Base-by-base conservation (phyloP, 2,329 filamentous ascomycete genomes). In the Alternaria sp. region DNA sequence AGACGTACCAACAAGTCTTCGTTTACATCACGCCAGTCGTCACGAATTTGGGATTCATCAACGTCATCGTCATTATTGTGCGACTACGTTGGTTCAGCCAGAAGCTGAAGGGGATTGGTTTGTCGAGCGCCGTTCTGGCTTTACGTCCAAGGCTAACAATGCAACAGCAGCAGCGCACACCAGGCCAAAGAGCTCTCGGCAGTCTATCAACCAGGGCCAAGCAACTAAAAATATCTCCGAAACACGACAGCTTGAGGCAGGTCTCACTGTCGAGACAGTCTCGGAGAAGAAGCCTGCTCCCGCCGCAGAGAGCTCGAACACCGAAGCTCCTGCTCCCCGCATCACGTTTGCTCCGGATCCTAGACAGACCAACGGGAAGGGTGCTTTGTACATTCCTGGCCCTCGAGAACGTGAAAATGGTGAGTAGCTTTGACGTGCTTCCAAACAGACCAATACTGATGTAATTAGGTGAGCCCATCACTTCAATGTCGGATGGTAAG, bases 81-180 rank as follows among this genome's bases (percentile, higher is more conserved):
- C 90, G 95, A 24, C 82, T 99, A 2, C 97, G 97, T 78, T 99
- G 94, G 94, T 99, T 99, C 73, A 93, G 98, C 78, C 97, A 96
- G 77, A 87, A 93, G 6, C 97, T 99, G 73, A 90, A 96, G 73
- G 85, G 91, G 68, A 86, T 97, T 63, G 92, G 90, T 58, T 45
- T n/a, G 39, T 44, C 34, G 8, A 9, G 9, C 4, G 4, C 5
- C 28, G 21, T 13, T 13, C 23, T 24, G 13, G 5, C 13, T 33
- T 39, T 39, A 2, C 26, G 13, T 21, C 7, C 13, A 8, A 31
- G n/a, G 23, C 37, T 58, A 40, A 58, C 14, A 14, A 9, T 2
- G 7, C 28, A 23, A 54, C 11, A 58, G 56, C 56, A 33, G 91
- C 96, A 67, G 88, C 91, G 1, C 86, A 87, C 54, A 82, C 80